Conservation (phyloP, 169 alveolate species). For the Plasmodium reichenowi region DNA sequence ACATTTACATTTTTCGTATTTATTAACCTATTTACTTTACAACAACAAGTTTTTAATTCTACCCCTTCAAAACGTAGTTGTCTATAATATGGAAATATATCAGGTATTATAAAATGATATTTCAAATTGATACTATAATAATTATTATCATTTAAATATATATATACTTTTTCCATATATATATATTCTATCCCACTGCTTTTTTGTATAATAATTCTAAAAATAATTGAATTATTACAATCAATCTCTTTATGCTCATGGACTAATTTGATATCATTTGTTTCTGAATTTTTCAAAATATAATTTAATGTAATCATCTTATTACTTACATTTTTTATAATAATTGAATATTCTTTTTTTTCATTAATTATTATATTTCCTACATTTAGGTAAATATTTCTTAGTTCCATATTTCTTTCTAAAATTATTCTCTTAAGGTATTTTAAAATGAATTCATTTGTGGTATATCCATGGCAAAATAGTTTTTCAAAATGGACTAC, state of each 20-base stretch:
- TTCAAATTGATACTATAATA: constrained; percentile 40
- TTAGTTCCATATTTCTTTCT: constrained; percentile 40
- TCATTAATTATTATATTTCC: constrained; percentile 59
- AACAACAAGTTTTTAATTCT: constrained; percentile 41
- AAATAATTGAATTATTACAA: constrained; percentile 29
- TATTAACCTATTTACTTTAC: constrained; percentile 64
- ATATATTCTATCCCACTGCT: constrained; percentile 16
- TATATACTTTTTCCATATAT: constrained; percentile 41
- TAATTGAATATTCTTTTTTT: constrained; percentile 30
- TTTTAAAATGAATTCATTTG: constrained; percentile 44
- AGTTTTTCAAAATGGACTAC: constrained; percentile 49
- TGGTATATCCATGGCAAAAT: constrained; percentile 23
- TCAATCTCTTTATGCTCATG: constrained; percentile 28
- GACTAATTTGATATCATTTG: constrained; percentile 14
- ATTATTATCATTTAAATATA: constrained; percentile 46
- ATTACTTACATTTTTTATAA: constrained; percentile 43
- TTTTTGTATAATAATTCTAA: constrained; percentile 42
- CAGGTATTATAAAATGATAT: constrained; percentile 53
- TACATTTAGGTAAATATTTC: constrained; percentile 10
- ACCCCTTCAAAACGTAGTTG: constrained; percentile 53
- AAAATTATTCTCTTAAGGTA: constrained; percentile 51
- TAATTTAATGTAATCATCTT: constrained; percentile 21
- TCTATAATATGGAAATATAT: constrained; percentile 24
- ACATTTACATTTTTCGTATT: constrained; percentile 53
- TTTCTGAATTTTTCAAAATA: constrained; percentile 25